Base-by-base conservation (phyloP, 1,139 yeast genomes). In the Zygoascus hellenicus region DNA sequence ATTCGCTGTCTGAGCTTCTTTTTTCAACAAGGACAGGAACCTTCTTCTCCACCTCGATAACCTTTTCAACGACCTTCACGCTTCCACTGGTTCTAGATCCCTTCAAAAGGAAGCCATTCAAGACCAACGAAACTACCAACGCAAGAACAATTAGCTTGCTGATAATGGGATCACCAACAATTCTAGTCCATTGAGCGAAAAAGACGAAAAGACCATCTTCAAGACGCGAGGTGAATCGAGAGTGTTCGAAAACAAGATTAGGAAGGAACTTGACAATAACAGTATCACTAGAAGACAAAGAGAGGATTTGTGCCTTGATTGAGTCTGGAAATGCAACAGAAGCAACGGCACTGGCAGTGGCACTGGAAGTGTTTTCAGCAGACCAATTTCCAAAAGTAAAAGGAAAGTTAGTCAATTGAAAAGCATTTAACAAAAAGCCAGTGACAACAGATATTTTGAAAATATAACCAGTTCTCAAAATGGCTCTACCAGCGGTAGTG, bases 81-180 rank as follows among this genome's bases (percentile, higher is more conserved):
- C 33, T 17, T 16, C 60, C 52, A 16, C 61, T 55, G 22, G 51
- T 44, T 42, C 64, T 61, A 11, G 70, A 65, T 35, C 64, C 70
- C 47, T 68, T 64, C 53, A 92, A 77, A 57, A 92, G 75, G 67
- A 90, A 92, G 43, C 86, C 82, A 64, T 94, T 92, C 54, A 86
- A 80, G 16, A 83, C 80, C 50, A 89, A 77, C 53, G 96, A 85
- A 54, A 86, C 70, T 17, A 84, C 81, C 53, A 90, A 80, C 5
- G 81, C 81, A 56, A 86, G 74, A 39, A 90, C 77, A 46, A 89
- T 72, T 54, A 81, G 78, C 64, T 92, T 90, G 53, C 94, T 81
- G 56, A 90, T 78, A 51, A 88, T 71, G 44, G 83, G 85, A 65
- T 90, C 97, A 58, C 84, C 80, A 51, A 90, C 83, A n/a, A 90